Percentiles rank a stretch among this genome's conserved stretches.
phyloP scores from a whole-genome alignment of 208 protist genomes.

The Trypanosoma boissoni region DNA sequence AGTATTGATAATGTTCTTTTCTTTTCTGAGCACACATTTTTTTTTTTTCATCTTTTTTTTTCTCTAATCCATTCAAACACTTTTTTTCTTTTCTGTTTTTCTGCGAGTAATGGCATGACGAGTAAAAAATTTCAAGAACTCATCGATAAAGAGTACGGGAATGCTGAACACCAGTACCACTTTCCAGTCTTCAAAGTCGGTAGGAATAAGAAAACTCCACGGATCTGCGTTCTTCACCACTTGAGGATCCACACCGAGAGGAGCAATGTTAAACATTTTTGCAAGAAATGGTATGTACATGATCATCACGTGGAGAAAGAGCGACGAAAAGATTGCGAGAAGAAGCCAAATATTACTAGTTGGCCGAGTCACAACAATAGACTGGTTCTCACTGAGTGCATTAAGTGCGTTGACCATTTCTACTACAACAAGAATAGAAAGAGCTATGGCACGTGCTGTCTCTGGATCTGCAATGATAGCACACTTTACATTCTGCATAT shows the following conservation, averaged over 20 bases:
- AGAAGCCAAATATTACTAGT: slow-evolving; percentile 81
- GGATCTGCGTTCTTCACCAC: slow-evolving; percentile 41
- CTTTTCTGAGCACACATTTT: slow-evolving; percentile 2
- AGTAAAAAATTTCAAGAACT: slow-evolving; percentile 87
- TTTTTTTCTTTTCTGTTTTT: background rate
- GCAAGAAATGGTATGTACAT: slow-evolving; percentile 90
- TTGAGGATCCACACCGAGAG: slow-evolving; percentile 62
- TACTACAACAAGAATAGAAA: slow-evolving; percentile 93
- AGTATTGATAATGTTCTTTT: slow-evolving; percentile 5
- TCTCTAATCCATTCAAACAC: background rate
- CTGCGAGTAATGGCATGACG: slow-evolving; percentile 20
- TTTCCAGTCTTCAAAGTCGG: slow-evolving; percentile 86
- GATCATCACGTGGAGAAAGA: slow-evolving; percentile 89
- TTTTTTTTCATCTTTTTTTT: slow-evolving; percentile 1
- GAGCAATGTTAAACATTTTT: slow-evolving; percentile 82
- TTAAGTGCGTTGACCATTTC: slow-evolving; percentile 97
- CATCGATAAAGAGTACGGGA: slow-evolving; percentile 94
- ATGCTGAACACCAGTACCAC: slow-evolving; percentile 84
- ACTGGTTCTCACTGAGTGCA: slow-evolving; percentile 92
- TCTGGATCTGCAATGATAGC: slow-evolving; percentile 49
- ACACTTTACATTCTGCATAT: slow-evolving; percentile 54
- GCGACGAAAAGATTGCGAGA: slow-evolving; percentile 74
- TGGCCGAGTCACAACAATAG: slow-evolving; percentile 66
- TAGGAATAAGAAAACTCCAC: slow-evolving; percentile 68
- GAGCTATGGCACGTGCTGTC: slow-evolving; percentile 79